Evolutionary conservation across 768 basidiomycete species (phyloP).

Genomic region (Boletales sp.): DNA sequence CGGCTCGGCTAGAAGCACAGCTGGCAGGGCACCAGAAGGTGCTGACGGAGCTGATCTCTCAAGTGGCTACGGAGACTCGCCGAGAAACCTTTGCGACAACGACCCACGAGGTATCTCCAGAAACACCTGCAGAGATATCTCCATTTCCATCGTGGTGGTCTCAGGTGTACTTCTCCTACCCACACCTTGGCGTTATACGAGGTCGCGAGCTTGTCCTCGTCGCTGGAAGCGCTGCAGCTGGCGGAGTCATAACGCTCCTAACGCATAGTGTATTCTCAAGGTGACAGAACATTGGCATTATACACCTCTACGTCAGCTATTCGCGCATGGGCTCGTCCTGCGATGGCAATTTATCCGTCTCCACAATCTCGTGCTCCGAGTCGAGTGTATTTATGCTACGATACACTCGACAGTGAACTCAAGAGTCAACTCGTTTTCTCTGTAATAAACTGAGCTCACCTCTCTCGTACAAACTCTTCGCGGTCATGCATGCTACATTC

Average conservation of each 20-base stretch:
- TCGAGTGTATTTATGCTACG: conserved; percentile 17
- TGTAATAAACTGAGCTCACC: conserved; percentile 26
- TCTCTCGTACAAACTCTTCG: conserved; percentile 45
- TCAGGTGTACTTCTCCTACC: conserved; percentile 7
- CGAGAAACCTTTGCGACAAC: conserved; percentile 3
- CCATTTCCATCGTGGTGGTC: conserved; percentile 8
- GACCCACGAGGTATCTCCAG: conserved; percentile 2
- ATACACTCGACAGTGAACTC: conserved; percentile 31
- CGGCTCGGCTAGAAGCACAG: conserved; percentile 45
- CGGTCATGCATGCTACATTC: conserved; percentile 39
- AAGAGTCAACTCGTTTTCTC: background rate
- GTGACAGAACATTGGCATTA: conserved; percentile 11
- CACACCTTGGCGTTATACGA: conserved; percentile 6
- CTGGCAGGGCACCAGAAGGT: conserved; percentile 46
- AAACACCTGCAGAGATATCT: background rate
- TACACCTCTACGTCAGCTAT: background rate
- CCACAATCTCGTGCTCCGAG: background rate
- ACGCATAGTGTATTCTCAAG: conserved; percentile 14
- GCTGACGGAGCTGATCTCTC: conserved; percentile 28
- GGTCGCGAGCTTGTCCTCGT: conserved; percentile 26
- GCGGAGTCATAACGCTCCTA: conserved; percentile 25
- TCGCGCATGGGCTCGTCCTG: background rate
- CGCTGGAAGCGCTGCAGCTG: conserved; percentile 26
- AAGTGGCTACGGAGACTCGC: conserved; percentile 10
- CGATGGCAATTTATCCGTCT: conserved; percentile 4